A percentile compares a stretch with the other conserved stretches of the same genome.
phyloP scores from a whole-genome alignment of 23 red algal species.

The Cyanidium caldarium region DNA sequence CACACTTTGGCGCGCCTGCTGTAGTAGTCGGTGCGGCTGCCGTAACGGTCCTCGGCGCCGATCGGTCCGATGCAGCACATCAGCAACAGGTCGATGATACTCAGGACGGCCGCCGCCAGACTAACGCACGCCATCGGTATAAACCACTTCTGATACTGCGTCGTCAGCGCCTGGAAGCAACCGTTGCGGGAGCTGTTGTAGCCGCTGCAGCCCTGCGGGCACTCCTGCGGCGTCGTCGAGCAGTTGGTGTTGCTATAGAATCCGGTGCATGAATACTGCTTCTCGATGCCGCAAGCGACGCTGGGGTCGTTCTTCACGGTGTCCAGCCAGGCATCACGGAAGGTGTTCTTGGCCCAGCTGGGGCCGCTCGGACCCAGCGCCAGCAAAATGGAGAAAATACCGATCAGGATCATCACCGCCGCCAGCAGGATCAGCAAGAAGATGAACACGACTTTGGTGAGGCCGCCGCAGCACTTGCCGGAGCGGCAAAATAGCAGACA shows the following conservation, averaged over 20 bases:
- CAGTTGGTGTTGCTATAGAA: neutral
- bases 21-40: neutral
- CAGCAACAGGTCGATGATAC: neutral
- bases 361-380: neutral
- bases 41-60: neutral
- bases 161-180: neutral
- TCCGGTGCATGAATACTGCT: neutral
- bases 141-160: neutral
- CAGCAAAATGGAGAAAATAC: neutral
- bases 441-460: neutral
- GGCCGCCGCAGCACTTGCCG: neutral
- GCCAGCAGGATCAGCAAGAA: neutral
- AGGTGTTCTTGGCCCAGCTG: neutral
- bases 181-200: neutral
- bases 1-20: neutral
- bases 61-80: conserved; percentile 2
- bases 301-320: neutral
- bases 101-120: neutral
- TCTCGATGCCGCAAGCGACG: neutral
- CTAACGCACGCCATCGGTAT: neutral
- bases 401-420: neutral
- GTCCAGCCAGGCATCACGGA: neutral
- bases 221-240: neutral
- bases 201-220: neutral
- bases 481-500: neutral